Evolutionary conservation across 257 asterid species (phyloP), one percentile per base, ranked within the genome.

Genomic region (Petunia secreta): DNA sequence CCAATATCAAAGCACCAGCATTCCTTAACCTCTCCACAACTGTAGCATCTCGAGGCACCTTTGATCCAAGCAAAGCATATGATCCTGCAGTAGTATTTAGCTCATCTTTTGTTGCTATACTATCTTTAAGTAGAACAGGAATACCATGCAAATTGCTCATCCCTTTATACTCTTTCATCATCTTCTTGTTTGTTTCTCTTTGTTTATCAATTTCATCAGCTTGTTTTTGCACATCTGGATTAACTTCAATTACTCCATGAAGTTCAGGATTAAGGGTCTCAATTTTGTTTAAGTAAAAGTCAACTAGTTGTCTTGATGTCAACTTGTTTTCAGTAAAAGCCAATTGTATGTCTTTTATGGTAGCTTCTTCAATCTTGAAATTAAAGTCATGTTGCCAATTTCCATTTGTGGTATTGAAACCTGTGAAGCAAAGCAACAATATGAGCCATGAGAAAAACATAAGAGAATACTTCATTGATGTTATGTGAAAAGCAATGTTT

Each of bases 51-150:
- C 91, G 86, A 4, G 91, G 86, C 55, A 79, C 92, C 84, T 80
- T 87, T 41, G 92, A 83, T 1, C 91, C 89, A 10, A 91, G 85
- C 80, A 91, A 86, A 53, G 96, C 94, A 79, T 84, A 89, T 4
- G 94, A 89, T 2, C 95, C 95, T 6, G 82, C 89, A 36, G 85
- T 89, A 8, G 96, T 91, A 64, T 91, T 92, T 14, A 89, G 88
- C 87, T 87, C 80, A 67, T 92, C 97, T 64, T 65, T 74, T 2
- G 96, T 91, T 25, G 84, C 87, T 11, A 92, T 90, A 40, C 90
- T 85, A 80, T 91, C 97, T 82, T 92, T 92, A 60, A 91, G 87
- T 10, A 92, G 93, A 83, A 92, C 89, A 50, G 96, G 97, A 55
- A 92, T 83, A 8, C 93, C 97, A 83, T 84, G 91, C 85, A 92